These are phyloP conservation scores for Cyberlindnera suaveolens DNA, from an alignment of 805 yeast species.

Conservation along the genomic window DNA sequence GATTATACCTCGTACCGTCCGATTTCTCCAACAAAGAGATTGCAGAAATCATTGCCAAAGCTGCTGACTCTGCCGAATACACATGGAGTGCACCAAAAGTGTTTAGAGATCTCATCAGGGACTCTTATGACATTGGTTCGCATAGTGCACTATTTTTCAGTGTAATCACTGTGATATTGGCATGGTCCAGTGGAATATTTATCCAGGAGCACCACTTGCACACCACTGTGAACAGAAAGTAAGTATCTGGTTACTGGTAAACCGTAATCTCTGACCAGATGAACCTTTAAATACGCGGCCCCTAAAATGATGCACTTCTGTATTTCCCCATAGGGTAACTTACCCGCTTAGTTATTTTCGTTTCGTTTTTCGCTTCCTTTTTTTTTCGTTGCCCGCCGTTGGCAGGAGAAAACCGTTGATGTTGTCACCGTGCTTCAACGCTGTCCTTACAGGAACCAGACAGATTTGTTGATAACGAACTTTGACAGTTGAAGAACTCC, in stretches of 20 bases:
- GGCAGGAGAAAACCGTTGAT: background rate
- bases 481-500: too few species aligned
- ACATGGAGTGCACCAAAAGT: slow-evolving; percentile 39
- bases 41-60: slow-evolving; percentile 30
- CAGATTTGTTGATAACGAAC: too few species aligned
- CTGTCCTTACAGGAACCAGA: background rate
- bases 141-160: slow-evolving; percentile 44
- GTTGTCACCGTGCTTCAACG: background rate
- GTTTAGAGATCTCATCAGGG: slow-evolving; percentile 33
- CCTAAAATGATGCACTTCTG: too few species aligned
- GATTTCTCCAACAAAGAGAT: slow-evolving; percentile 16
- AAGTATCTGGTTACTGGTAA: background rate
- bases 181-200: slow-evolving; percentile 35
- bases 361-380: too few species aligned
- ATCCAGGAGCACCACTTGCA: slow-evolving; percentile 54
- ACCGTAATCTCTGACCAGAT: too few species aligned
- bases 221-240: slow-evolving; percentile 35
- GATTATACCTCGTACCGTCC: slow-evolving; percentile 14
- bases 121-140: slow-evolving; percentile 43
- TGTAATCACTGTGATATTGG: slow-evolving; percentile 33
- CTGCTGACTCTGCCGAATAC: slow-evolving; percentile 47
- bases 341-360: too few species aligned
- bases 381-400: too few species aligned
- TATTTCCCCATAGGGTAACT: too few species aligned
- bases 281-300: too few species aligned